These are phyloP conservation scores for Colletotrichum cordylinicola DNA, from an alignment of 2,329 filamentous ascomycete genomes.

Conservation along the genomic window DNA sequence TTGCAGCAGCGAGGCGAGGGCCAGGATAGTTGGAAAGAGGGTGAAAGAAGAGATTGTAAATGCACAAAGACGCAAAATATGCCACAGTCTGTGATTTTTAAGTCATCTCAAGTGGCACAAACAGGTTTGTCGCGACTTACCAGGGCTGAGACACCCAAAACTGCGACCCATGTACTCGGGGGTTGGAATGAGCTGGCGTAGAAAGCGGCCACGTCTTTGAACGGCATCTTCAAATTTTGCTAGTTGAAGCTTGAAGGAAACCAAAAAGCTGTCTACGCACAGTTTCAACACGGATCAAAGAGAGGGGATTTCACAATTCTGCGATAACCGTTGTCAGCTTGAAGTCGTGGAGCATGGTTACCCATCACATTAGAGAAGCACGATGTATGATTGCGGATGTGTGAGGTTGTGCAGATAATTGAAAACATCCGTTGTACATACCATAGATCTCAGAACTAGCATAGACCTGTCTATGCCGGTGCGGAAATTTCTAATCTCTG, in stretches of 20 bases:
- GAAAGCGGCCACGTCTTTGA: background rate
- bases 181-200: background rate
- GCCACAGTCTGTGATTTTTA: background rate
- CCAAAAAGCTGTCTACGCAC: background rate
- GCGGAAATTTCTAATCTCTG: too few relatives aligned
- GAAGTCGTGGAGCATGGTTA: background rate
- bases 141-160: background rate
- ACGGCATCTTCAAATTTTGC: background rate
- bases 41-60: constrained; percentile 38
- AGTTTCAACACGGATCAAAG: background rate
- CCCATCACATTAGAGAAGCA: background rate
- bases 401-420: background rate
- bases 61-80: background rate
- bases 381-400: background rate
- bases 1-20: constrained; percentile 21
- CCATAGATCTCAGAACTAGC: background rate
- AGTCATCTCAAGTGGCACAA: background rate
- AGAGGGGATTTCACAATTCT: too few relatives aligned
- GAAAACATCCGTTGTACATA: background rate
- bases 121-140: background rate
- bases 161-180: background rate
- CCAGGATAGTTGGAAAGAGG: constrained; percentile 34
- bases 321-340: background rate
- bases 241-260: background rate
- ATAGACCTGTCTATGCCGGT: background rate